Base-by-base conservation (phyloP, 2,329 filamentous ascomycete species). In the Nothomitra cinnamomea region DNA sequence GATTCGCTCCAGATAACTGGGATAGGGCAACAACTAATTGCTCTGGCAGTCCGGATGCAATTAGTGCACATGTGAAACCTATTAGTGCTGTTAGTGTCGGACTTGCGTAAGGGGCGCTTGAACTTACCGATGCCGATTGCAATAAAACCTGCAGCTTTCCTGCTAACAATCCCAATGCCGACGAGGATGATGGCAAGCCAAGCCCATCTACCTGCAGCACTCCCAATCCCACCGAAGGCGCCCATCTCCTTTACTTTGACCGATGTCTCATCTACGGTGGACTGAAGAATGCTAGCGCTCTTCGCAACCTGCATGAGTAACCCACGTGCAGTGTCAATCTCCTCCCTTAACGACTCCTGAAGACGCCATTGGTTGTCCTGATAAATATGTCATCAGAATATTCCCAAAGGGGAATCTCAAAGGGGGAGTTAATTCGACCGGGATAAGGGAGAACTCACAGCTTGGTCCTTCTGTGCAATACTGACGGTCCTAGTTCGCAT, bases 381-480 rank as follows among this genome's bases (percentile, higher is more conserved):
- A 21, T n/a, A 17, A 25, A 42, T 17, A 15, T 24, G 25, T 15
- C 12, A 42, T 24, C 19, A 42, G 35, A 7, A 40, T 19, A 1
- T 35, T 15, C 15, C 15, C 36, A 12, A 10, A 17, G 49, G 8
- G 10, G 3, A 24, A 13, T 32, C 13, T 40, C 32, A 6, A 28
- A 24, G 17, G 1, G 15, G 13, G 17, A 49, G 8, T 8, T 3
- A 6, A 17, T 38, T 32, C 0, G 13, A 13, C 17, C 17, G 17
- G 17, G 17, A 47, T 38, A 2, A 28, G 28, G 28, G n/a, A 28
- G 10, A 8, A 45, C 49, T 13, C 24, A 54, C 60, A 6, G 62
- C 61, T 48, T 71, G 67, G 22, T 61, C 56, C n/a, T 56, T 24
- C 38, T 72, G 68, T 4, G 60, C 57, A 52, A 60, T 59, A 21